phyloP scores from a whole-genome alignment of 345 rosid species.

The Murraya koenigii region DNA sequence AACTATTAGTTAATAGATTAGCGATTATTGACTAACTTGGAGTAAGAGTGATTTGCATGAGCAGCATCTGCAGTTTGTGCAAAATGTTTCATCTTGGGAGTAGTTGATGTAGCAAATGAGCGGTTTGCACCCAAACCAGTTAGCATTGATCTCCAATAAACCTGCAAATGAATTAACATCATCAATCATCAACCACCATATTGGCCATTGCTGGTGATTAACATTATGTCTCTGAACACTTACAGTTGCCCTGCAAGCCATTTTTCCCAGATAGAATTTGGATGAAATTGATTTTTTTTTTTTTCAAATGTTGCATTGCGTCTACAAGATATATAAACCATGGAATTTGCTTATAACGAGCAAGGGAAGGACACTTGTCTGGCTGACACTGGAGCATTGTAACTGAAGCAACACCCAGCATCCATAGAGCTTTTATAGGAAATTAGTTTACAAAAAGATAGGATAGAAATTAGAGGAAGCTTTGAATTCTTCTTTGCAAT shows the following conservation, averaged over 20 bases:
- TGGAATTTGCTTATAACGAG: background rate
- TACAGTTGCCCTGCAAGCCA: conserved; percentile 33
- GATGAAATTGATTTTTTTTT: background rate
- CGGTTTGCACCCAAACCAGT: conserved; percentile 13
- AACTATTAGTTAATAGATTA: background rate
- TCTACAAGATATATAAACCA: background rate
- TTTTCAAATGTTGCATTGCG: background rate
- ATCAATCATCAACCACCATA: background rate
- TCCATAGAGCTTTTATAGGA: conserved; percentile 21
- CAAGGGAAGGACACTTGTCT: background rate
- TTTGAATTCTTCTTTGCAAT: conserved; percentile 12
- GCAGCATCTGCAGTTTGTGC: background rate
- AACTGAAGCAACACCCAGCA: conserved; percentile 11
- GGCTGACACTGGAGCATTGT: background rate
- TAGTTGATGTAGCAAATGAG: conserved; percentile 19
- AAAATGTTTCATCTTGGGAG: conserved; percentile 6
- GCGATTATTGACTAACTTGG: background rate
- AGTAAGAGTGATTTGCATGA: background rate
- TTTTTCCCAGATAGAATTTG: background rate
- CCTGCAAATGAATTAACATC: conserved; percentile 9
- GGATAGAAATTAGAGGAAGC: background rate
- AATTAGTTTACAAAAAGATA: background rate
- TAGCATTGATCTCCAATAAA: conserved; percentile 22
- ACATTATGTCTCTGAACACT: background rate
- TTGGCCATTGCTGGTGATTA: no score